Evolutionary conservation across 2,329 filamentous ascomycete genomes (phyloP), one percentile per base, ranked within the genome.

Genomic region (Fusarium sp.): DNA sequence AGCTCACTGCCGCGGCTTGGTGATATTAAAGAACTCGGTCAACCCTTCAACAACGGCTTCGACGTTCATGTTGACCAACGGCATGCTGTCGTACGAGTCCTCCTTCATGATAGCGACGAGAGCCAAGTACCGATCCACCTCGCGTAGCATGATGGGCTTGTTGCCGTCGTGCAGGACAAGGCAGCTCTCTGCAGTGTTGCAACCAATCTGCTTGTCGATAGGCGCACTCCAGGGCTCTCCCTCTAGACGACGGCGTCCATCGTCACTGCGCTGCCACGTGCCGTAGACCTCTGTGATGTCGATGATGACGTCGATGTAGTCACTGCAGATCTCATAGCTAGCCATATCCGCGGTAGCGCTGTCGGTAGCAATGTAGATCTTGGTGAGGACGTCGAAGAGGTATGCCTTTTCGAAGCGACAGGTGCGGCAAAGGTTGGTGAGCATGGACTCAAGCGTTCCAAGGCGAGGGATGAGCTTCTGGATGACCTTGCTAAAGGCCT

Each of bases 401-500:
- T 99, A 99, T 4, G 93, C 94, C 78, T 99, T 99, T 75, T 98
- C 93, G 74, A 99, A 97, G 43, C 92, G 91, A 74, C 93, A 98
- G 12, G 92, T 95, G 60, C 91, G 92, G 79, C 92, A 96, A 38
- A 99, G 85, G 67, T 94, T 95, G 72, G 96, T 97, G 71, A 99
- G 89, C 77, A 99, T 86, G 46, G 93, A 91, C 78, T 99, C 95
- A 53, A 99, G 87, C 25, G 93, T 96, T 6, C 93, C 92, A 7
- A 99, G 85, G 61, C 96, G 91, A 1, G 95, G 94, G 47, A 99
- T 94, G 28, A 99, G 85, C 76, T 97, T 97, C 77, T 99, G 95
- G 64, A 99, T 97, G 63, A 99, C 94, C 77, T 97, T 97, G 80
- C 90, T 94, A 75, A 99, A 97, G 45, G 95, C 95, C 78, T 99